Percentiles rank a stretch among this genome's conserved stretches.
Conservation (phyloP, 257 asterid genomes). For the Schizonepeta tenuifolia region DNA sequence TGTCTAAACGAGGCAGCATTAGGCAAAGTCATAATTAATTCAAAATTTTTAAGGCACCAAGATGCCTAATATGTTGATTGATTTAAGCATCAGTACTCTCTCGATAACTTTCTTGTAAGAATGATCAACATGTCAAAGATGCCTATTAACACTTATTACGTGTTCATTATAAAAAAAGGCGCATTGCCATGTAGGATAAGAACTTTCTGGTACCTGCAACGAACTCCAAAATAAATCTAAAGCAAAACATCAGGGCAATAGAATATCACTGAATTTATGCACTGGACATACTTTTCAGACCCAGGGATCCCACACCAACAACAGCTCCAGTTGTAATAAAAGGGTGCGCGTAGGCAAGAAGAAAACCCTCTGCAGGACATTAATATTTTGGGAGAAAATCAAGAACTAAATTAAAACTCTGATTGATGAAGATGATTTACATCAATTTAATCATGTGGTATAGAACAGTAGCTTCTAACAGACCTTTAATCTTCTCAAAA, state of each 20-base stretch:
- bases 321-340: conserved; percentile 64
- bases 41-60: conserved; percentile 23
- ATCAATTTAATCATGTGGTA: conserved; percentile 15
- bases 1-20: conserved; percentile 50
- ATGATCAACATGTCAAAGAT: conserved; percentile 6
- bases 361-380: conserved; percentile 67
- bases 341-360: conserved; percentile 71
- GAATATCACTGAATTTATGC: conserved; percentile 13
- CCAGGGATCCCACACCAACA: conserved; percentile 67
- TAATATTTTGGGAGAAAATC: conserved; percentile 22
- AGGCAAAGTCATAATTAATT: conserved; percentile 23
- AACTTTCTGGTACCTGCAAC: conserved; percentile 76
- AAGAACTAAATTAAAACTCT: conserved; percentile 1
- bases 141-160: conserved; percentile 46
- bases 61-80: conserved; percentile 20
- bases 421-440: conserved; percentile 15
- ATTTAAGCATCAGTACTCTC: conserved; percentile 12
- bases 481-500: conserved; percentile 82
- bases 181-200: conserved; percentile 67
- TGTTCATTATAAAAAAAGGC: conserved; percentile 69
- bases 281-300: conserved; percentile 69
- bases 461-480: conserved; percentile 26
- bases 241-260: conserved; percentile 28
- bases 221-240: conserved; percentile 31
- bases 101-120: conserved; percentile 1